Evolutionary conservation across 257 asterid species (phyloP).

Genomic region (Solanum piurae): DNA sequence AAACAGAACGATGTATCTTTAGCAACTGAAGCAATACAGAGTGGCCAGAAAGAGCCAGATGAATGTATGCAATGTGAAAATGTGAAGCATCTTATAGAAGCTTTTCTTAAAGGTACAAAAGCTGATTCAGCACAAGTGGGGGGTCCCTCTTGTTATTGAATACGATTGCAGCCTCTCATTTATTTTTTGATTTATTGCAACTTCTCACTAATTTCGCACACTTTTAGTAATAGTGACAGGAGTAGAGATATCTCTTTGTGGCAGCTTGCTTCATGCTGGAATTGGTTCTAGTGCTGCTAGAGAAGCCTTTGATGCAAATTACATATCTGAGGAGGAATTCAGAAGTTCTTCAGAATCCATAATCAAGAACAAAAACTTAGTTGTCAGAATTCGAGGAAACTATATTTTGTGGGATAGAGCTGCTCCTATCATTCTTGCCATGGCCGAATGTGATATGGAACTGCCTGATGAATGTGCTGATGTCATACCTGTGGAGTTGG

Average conservation of each 20-base stretch:
- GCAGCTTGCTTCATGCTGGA: constrained; percentile 61
- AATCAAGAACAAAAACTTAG: constrained; percentile 54
- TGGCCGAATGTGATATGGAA: constrained; percentile 57
- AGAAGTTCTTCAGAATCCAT: constrained; percentile 48
- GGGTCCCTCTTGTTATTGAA: neutral
- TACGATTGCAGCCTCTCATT: neutral
- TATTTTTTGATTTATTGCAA: neutral
- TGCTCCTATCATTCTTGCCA: constrained; percentile 56
- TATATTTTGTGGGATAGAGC: constrained; percentile 82
- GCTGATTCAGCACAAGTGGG: constrained; percentile 32
- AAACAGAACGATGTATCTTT: constrained; percentile 16
- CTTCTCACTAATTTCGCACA: neutral
- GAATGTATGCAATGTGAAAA: constrained; percentile 20
- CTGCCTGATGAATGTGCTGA: constrained; percentile 39
- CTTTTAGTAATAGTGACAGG: constrained; percentile 29
- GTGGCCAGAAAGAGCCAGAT: constrained; percentile 15
- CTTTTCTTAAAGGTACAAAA: constrained; percentile 14
- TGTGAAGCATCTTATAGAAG: constrained; percentile 23
- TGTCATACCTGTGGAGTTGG: constrained; percentile 46
- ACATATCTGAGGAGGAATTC: constrained; percentile 56
- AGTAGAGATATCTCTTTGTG: constrained; percentile 71
- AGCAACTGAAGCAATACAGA: constrained; percentile 5
- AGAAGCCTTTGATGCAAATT: constrained; percentile 52
- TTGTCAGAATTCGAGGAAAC: constrained; percentile 58
- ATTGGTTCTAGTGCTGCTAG: constrained; percentile 72